These are phyloP conservation scores for Talaromyces nanjingensis DNA, from an alignment of 495 filamentous ascomycete species.

Conservation along the genomic window DNA sequence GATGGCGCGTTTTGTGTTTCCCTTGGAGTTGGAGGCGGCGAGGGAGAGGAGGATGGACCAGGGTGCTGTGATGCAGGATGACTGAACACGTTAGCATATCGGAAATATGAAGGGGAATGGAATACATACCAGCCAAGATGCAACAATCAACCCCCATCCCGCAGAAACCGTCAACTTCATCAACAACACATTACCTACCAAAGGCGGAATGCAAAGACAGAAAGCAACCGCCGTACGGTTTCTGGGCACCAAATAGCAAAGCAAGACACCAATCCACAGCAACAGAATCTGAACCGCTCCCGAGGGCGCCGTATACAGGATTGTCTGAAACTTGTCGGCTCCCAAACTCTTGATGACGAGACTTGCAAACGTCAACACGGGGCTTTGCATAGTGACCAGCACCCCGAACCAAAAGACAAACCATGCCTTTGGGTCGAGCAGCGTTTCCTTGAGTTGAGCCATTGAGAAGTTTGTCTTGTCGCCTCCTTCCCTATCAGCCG, in stretches of 20 bases:
- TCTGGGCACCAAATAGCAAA: constrained; percentile 15
- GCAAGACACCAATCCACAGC: constrained; percentile 25
- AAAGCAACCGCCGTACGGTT: constrained; percentile 19
- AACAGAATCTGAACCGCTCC: constrained; percentile 26
- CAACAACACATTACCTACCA: constrained; percentile 24
- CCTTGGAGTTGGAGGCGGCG: constrained; percentile 50
- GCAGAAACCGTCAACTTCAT: constrained; percentile 21
- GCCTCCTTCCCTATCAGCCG: constrained; percentile 51
- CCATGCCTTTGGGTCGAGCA: constrained; percentile 53
- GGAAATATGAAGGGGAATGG: neutral
- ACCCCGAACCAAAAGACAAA: constrained; percentile 51
- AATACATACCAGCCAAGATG: constrained; percentile 27
- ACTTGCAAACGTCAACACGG: constrained; percentile 19
- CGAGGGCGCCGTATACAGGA: constrained; percentile 25
- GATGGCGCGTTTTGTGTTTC: constrained; percentile 55
- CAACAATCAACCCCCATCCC: constrained; percentile 26
- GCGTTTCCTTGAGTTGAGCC: constrained; percentile 47
- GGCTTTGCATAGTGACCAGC: constrained; percentile 19
- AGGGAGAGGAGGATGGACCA: constrained; percentile 47
- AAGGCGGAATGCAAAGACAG: constrained; percentile 18
- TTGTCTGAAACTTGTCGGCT: constrained; percentile 22
- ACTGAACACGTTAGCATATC: constrained; percentile 10
- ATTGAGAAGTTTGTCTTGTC: constrained; percentile 51
- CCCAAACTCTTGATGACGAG: constrained; percentile 28
- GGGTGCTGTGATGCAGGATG: constrained; percentile 33